Percentiles rank a stretch among this genome's conserved stretches.
Evolutionary conservation across 345 rosid genomes (phyloP).

Genomic region (Camelina laxa): DNA sequence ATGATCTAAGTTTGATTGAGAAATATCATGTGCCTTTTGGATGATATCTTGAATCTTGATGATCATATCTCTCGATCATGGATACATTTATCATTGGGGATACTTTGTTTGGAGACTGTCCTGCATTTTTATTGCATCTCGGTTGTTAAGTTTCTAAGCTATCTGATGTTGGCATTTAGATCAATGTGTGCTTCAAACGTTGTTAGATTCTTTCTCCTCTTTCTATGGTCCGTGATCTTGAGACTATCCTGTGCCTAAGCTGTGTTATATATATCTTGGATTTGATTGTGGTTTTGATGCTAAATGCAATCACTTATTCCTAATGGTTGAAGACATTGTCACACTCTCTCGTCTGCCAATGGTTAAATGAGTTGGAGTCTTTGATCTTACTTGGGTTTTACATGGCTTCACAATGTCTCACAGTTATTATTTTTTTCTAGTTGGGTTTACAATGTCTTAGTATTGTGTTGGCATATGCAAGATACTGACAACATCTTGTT

Average conservation of each 20-base stretch:
- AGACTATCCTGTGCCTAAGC: neutral
- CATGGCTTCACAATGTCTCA: neutral
- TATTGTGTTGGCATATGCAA: conserved; percentile 5
- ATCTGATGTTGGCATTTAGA: conserved; percentile 1
- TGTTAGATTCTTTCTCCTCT: neutral
- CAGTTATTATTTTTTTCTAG: neutral
- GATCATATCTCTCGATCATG: conserved; percentile 21
- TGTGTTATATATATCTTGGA: neutral
- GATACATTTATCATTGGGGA: neutral
- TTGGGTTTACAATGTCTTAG: neutral
- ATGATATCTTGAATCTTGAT: conserved; percentile 16
- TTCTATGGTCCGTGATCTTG: conserved; percentile 12
- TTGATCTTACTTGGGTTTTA: neutral
- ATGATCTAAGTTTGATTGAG: conserved; percentile 19
- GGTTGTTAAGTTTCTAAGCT: neutral
- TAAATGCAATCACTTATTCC: neutral
- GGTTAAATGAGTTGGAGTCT: neutral
- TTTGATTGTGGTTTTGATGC: conserved; percentile 9
- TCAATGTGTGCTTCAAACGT: conserved; percentile 25
- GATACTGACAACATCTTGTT: conserved; percentile 16
- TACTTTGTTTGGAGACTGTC: neutral
- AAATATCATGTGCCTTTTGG: conserved; percentile 8
- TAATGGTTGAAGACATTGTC: conserved; percentile 6
- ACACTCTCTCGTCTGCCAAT: neutral
- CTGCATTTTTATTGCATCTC: neutral